A percentile compares a stretch with the other conserved stretches of the same genome.
Conservation (phyloP, 768 basidiomycete genomes). For the Baorangia bicolor region DNA sequence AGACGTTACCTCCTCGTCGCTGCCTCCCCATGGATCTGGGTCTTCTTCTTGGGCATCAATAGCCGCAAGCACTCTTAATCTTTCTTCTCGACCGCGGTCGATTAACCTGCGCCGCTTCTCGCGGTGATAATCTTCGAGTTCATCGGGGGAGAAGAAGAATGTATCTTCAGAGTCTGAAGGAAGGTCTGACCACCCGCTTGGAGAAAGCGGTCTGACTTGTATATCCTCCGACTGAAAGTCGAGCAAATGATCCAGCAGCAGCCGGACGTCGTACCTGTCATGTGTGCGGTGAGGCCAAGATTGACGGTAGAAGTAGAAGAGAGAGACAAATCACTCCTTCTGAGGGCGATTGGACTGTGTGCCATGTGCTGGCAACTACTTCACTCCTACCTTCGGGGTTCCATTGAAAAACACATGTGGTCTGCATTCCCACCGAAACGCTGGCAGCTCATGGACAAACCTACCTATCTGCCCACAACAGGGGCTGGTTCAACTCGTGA, state of each 20-base stretch:
- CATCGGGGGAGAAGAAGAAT: conserved; percentile 71
- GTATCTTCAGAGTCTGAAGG: conserved; percentile 85
- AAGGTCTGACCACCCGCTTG: conserved; percentile 78
- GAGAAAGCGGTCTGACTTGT: conserved; percentile 38
- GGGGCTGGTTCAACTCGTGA: background rate
- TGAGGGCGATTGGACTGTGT: background rate
- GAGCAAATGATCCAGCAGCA: conserved; percentile 60
- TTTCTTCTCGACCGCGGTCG: conserved; percentile 58
- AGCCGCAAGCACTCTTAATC: conserved; percentile 55
- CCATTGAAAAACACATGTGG: conserved; percentile 1
- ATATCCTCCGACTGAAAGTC: background rate
- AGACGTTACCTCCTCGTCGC: conserved; percentile 64
- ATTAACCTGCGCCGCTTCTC: conserved; percentile 66
- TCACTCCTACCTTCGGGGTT: conserved; percentile 9
- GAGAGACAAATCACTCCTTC: conserved; percentile 15
- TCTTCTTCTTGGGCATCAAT: conserved; percentile 42
- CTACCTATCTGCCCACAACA: conserved; percentile 84
- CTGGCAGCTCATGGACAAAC: conserved; percentile 35
- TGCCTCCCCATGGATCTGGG: conserved; percentile 61
- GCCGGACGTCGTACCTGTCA: conserved; percentile 75
- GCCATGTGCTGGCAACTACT: conserved; percentile 7
- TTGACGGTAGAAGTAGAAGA: conserved; percentile 13
- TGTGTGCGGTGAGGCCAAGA: conserved; percentile 19
- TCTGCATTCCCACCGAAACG: conserved; percentile 6
- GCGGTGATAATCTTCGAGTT: conserved; percentile 62